Base-by-base conservation (phyloP, 139 green algal species). In the Chlorella sp. region DNA sequence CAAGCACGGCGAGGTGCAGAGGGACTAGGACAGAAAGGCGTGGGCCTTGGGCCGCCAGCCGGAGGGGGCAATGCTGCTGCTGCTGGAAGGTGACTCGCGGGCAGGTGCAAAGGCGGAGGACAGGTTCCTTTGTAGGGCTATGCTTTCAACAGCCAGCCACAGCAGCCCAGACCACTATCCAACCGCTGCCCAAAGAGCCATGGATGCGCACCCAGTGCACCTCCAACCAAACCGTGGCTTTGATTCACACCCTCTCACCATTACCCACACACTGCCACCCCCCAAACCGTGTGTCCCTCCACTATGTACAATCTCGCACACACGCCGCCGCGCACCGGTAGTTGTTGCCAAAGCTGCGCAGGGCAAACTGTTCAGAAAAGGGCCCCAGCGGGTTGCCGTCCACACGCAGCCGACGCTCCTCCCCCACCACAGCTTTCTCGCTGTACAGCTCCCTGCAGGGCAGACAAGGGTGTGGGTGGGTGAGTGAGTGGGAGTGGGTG, bases 391-490 rank as follows among this genome's bases (percentile, higher is more conserved):
- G 96, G 3, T 91, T 86, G 88, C 95, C 95, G 75, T 99, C 97
- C n/a, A 98, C 93, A 0, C 97, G 86, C 91, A 97, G 42, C n/a
- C 94, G 90, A 39, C 96, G 89, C 92, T 98, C 96, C 94, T 98
- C 96, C 21, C 86, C 81, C 60, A 99, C 93, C 57, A 98, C 97
- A 57, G 91, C 78, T 92, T 99, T 99, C 91, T 99, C 97, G 34
- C 28, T 91, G 92, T 99, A 99, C 64, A 98, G 93, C 88, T 94
- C 90, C 36, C 97, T 91, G 48, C 30, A 66, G 42, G 75, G 79
- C 61, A 2, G 32, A n/a, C 19, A 30, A n/a, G 66, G 32, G 16
- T 39, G 48, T 24, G 60, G 5, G 22, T 81, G 21, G 1, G 28
- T 42, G 84, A 2, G 40, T 81, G 84, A 42, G 42, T 68, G 37